Base-by-base conservation (phyloP, 805 yeast species). In the Ogataea trehaloabstinens region DNA sequence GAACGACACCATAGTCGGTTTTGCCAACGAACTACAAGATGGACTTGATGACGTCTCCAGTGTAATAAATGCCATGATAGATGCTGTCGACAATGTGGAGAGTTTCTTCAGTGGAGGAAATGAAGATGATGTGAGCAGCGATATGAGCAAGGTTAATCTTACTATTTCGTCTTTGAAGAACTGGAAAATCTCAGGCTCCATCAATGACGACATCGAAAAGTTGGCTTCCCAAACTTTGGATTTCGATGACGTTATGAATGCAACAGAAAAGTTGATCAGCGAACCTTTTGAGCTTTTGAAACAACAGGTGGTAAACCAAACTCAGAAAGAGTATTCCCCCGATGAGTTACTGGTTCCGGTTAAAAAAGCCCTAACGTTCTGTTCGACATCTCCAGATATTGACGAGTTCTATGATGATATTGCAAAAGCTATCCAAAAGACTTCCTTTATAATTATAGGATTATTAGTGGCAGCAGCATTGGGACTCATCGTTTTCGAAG, bases 41-140 rank as follows among this genome's bases (percentile, higher is more conserved):
- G 93, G 90, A 0, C 61, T 90, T 22, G 70, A 70, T 7, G 84
- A 78, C 21, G 53, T 91, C 2, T 70, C 86, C 1, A 56, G 61
- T 1, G 64, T 80, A 0, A 60, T 90, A 6, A 81, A 86, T 49
- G 70, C 70, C 11, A 64, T 85, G 0, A 55, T 80, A 2, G 60
- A 66, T 22, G 48, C 60, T 1, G 48, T 45, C 15, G 58, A 57
- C 24, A 70, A 72, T 4, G 66, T 87, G 1, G 76, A 76, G 31
- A 65, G 68, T 37, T 69, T 85, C 30, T 81, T 89, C 47, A 63
- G 70, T 1, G 78, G 71, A 10, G 67, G 69, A 35, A 64, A 63
- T 35, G 66, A 64, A 29, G 34, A 29, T n/a, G 53, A 60, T 19
- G 49, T 67, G 2, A 52, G 61, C n/a, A 46, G 56, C 10, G 53